phyloP scores from a whole-genome alignment of 768 basidiomycete genomes.

The Termitomyces sp. region DNA sequence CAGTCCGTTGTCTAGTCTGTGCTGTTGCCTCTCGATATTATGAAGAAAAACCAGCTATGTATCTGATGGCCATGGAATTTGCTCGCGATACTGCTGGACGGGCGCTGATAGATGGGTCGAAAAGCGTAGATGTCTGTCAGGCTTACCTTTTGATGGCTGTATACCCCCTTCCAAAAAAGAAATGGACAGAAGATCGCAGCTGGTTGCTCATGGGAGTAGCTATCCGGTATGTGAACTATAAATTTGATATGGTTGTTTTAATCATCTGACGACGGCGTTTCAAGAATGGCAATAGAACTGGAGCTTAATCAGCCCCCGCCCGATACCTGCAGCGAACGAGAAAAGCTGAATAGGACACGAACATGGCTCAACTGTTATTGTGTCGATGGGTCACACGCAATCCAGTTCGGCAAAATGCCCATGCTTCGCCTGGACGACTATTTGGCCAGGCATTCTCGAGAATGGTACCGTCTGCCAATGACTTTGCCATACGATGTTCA shows the following conservation, averaged over 20 bases:
- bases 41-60: slow-evolving; percentile 48
- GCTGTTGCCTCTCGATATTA: slow-evolving; percentile 69
- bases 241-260: background rate
- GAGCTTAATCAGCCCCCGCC: slow-evolving; percentile 57
- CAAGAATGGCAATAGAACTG: slow-evolving; percentile 70
- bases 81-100: slow-evolving; percentile 59
- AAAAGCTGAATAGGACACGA: slow-evolving; percentile 66
- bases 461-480: slow-evolving; percentile 45
- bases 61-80: slow-evolving; percentile 56
- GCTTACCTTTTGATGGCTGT: slow-evolving; percentile 68
- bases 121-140: slow-evolving; percentile 76
- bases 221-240: slow-evolving; percentile 39
- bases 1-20: slow-evolving; percentile 43
- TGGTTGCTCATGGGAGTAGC: slow-evolving; percentile 75
- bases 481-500: slow-evolving; percentile 42
- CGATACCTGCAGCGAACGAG: slow-evolving; percentile 50
- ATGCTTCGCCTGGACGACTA: slow-evolving; percentile 64
- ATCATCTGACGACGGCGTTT: background rate
- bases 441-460: slow-evolving; percentile 44
- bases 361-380: slow-evolving; percentile 78
- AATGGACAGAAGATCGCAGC: slow-evolving; percentile 69
- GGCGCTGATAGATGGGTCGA: slow-evolving; percentile 56
- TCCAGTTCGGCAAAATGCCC: slow-evolving; percentile 71
- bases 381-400: slow-evolving; percentile 71
- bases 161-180: slow-evolving; percentile 58